phyloP scores from a whole-genome alignment of 208 protist genomes.

The Trichomonas gallinae region DNA sequence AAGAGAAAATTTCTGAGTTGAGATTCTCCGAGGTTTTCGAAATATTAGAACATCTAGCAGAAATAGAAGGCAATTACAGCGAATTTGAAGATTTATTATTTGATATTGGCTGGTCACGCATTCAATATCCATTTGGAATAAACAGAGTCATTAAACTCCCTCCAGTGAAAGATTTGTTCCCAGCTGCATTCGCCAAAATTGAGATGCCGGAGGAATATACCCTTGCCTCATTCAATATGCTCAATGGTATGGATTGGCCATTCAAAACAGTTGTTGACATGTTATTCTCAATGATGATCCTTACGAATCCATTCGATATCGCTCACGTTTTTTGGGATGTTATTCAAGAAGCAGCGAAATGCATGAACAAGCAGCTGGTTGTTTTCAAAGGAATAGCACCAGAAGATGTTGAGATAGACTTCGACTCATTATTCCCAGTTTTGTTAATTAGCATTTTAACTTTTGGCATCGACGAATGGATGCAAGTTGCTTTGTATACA shows the following conservation, averaged over 20 bases:
- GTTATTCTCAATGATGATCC: not conserved
- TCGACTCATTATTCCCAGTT: not conserved
- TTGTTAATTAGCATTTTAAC: not conserved
- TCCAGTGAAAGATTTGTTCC: not conserved
- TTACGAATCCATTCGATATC: not conserved
- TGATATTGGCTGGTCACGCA: not conserved
- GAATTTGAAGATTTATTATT: not conserved
- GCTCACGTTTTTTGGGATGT: not conserved
- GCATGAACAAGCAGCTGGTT: not conserved
- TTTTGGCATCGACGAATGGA: not conserved
- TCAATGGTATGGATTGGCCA: not conserved
- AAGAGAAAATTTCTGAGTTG: not conserved
- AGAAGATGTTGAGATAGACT: conserved; percentile 17
- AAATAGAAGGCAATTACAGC: no score
- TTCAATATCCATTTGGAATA: not conserved
- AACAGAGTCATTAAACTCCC: not conserved
- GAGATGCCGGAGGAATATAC: not conserved
- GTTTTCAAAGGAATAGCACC: not conserved
- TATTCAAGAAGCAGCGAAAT: conserved; percentile 7
- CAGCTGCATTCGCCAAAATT: not conserved
- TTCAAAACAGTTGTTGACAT: not conserved
- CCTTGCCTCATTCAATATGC: not conserved
- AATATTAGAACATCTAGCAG: not conserved
- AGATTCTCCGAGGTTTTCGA: not conserved
- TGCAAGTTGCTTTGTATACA: not conserved